Evolutionary conservation across 306 rosid genomes (phyloP), one percentile per base, ranked within the genome.

Genomic region (Cicer pinnatifidum): DNA sequence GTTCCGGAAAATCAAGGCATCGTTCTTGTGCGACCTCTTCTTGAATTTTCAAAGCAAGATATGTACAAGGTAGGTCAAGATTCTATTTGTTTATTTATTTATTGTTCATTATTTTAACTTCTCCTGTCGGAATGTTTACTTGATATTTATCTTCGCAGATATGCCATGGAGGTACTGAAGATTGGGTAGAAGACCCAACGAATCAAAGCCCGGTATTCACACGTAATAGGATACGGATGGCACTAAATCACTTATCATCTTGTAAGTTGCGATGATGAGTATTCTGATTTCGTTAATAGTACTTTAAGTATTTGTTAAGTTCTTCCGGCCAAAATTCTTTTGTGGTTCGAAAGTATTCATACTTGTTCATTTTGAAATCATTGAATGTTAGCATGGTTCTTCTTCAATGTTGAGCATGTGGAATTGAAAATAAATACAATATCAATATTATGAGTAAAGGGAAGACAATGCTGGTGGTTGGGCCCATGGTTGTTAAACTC

Each of bases 111-210:
- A 28, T 80, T 37, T 52, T 28, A 11, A 19, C 41, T 48, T 20
- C 23, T 72, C 43, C 8, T 17, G 72, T 73, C 9, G 65, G 23
- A 80, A 23, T 72, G 35, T 77, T 15, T 57, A 19, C 48, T 9
- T 40, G 10, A 46, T 68, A 23, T 6, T 69, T 75, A 47, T 67
- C 48, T 71, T 69, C 62, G 76, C 69, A 94, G 99, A 89, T 94
- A 79, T 94, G 97, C 73, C 84, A 69, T 79, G 90, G 84, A 46
- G 85, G 75, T 72, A 48, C 78, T 54, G 85, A 80, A 82, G 93
- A 87, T 62, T 94, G 93, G 95, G 96, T 94, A 73, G 97, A 94
- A 86, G 99, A 94, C 81, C 97, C 97, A 57, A 88, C 97, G 17
- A 94, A 94, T 80, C 89, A 79, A 76, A 91, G 89, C 76, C 75